phyloP scores from a whole-genome alignment of 1,139 yeast genomes.

The Nadsonia starkeyi-henricii region DNA sequence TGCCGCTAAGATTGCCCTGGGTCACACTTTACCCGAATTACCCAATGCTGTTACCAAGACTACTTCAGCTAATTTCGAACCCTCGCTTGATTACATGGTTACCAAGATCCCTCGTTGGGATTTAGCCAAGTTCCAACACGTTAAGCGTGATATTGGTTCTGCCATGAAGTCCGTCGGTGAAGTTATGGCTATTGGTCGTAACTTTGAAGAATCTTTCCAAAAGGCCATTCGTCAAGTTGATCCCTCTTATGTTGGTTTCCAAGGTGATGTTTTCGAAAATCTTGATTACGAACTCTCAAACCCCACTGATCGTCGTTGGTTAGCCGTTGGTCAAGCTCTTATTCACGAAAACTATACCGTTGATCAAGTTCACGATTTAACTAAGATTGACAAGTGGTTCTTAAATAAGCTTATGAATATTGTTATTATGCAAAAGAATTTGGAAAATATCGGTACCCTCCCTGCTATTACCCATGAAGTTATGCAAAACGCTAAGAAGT shows the following conservation, averaged over 20 bases:
- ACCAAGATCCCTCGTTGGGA: constrained; percentile 99
- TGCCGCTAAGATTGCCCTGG: constrained; percentile 93
- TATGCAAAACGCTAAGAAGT: constrained; percentile 70
- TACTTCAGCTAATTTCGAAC: constrained; percentile 93
- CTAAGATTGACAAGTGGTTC: constrained; percentile 95
- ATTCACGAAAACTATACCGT: constrained; percentile 81
- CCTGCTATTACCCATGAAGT: constrained; percentile 50
- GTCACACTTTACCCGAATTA: constrained; percentile 85
- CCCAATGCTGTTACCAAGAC: constrained; percentile 95
- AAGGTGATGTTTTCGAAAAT: constrained; percentile 48
- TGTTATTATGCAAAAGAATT: constrained; percentile 72
- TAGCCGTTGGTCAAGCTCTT: constrained; percentile 95
- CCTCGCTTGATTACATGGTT: constrained; percentile 90
- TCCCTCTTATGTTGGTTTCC: constrained; percentile 83
- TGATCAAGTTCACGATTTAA: constrained; percentile 77
- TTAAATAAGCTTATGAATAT: constrained; percentile 81
- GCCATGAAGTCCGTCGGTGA: constrained; percentile 99
- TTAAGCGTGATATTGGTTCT: constrained; percentile 82
- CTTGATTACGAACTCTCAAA: constrained; percentile 68
- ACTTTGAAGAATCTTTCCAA: constrained; percentile 93
- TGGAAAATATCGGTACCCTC: constrained; percentile 50
- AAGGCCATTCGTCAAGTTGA: constrained; percentile 96
- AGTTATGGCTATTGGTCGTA: constrained; percentile 98
- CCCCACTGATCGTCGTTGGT: constrained; percentile 96
- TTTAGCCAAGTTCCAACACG: constrained; percentile 86